Evolutionary conservation across 768 basidiomycete species (phyloP).

Genomic region (Nidula microcarpa): DNA sequence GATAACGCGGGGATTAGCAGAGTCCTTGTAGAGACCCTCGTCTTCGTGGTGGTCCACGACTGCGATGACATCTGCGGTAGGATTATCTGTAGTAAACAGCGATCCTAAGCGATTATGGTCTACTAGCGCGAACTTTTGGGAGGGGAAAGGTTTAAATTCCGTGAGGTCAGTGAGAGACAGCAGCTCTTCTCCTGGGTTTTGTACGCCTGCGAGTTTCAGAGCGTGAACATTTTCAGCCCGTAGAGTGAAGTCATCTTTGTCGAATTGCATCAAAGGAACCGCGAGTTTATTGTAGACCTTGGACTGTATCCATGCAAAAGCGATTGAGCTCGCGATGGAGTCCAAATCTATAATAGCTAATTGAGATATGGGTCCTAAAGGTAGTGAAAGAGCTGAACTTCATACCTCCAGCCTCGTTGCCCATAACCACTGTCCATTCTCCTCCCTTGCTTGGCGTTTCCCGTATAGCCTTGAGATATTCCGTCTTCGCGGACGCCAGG

Average conservation of each 20-base stretch:
- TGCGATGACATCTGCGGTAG: conserved; percentile 55
- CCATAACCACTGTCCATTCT: conserved; percentile 87
- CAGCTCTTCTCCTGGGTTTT: conserved; percentile 47
- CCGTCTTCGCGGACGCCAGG: conserved; percentile 41
- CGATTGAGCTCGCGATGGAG: conserved; percentile 81
- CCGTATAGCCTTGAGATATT: conserved; percentile 56
- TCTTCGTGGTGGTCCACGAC: conserved; percentile 93
- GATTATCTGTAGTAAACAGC: conserved; percentile 35
- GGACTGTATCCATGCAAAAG: conserved; percentile 74
- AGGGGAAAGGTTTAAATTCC: conserved; percentile 40
- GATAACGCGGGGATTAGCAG: conserved; percentile 66
- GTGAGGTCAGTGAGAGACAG: conserved; percentile 71
- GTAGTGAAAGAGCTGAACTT: conserved; percentile 2
- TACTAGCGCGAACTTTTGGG: conserved; percentile 71
- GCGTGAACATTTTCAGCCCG: conserved; percentile 88
- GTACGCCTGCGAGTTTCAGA: conserved; percentile 54
- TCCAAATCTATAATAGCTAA: conserved; percentile 71
- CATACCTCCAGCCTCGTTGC: conserved; percentile 95
- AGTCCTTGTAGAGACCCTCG: conserved; percentile 62
- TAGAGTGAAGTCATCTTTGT: conserved; percentile 64
- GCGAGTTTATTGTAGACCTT: conserved; percentile 49
- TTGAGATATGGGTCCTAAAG: not conserved
- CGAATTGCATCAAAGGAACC: conserved; percentile 72
- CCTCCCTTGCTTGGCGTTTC: conserved; percentile 34
- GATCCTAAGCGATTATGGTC: conserved; percentile 80